Evolutionary conservation across 495 filamentous ascomycete genomes (phyloP), one percentile per base, ranked within the genome.

Genomic region (Penicillium coprophilum): DNA sequence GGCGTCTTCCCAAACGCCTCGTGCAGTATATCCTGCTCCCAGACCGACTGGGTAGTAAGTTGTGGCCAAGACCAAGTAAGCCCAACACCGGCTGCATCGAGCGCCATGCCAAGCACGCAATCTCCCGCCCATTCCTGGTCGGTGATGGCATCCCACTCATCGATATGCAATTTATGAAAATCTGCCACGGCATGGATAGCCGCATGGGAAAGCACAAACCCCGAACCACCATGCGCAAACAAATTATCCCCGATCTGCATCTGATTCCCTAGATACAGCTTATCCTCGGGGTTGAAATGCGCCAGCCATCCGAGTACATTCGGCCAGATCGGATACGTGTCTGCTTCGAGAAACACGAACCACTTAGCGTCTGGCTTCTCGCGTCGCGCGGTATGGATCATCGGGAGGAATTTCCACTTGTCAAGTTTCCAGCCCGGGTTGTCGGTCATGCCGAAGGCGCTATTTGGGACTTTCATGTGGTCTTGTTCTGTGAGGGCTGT

Each of bases 331-430:
- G 85, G 62, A 61, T 86, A 88, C 1, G 85, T 86, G 64, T 90
- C 86, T 0, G 82, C 81, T 57, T 88, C 86, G 62, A 86, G 79
- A 65, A 88, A 87, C 43, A 88, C 77, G 60, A 82, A 90, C 84
- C 85, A 90, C 36, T 82, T 76, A 15, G 72, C 76, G 11, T 77
- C 64, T n/a, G 79, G 78, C 12, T 71, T 68, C 65, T 75, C 68
- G 27, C 66, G 62, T 62, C 79, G 80, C 19, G 84, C 80, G 28
- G 81, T 71, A 40, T 82, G 76, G 57, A 87, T 76, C 75, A 85
- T 84, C 4, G 85, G 82, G 6, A 89, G 71, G 64, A 88, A 88
- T 67, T 88, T 89, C 77, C 83, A 88, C 64, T 86, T 87, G 68
- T 89, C 86, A 13, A 87, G 71, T 50, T 75, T 77, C 85, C 86